A percentile compares a stretch with the other conserved stretches of the same genome.
phyloP scores from a whole-genome alignment of 176 grass and related monocot genomes.

The Oryza coarctata region DNA sequence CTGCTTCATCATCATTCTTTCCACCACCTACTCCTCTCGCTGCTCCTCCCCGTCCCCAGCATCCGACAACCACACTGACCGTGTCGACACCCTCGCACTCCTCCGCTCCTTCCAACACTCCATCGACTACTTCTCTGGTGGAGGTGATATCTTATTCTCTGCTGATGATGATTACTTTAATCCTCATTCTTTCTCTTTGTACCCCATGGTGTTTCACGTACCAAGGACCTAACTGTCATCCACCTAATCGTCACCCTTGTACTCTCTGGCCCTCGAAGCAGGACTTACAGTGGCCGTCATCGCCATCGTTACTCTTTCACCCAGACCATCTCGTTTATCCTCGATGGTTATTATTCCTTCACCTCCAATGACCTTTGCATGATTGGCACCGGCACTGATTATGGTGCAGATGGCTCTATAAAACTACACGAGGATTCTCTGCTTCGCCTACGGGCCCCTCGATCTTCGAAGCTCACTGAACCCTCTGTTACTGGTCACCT shows the following conservation, averaged over 20 bases:
- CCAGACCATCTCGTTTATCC: not conserved
- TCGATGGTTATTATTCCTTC: slow-evolving; percentile 25
- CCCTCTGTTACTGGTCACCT: slow-evolving; percentile 41
- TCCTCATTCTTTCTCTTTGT: slow-evolving; percentile 35
- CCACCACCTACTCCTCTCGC: not conserved
- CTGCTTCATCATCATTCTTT: not conserved
- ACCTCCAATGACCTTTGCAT: slow-evolving; percentile 47
- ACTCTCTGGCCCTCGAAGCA: slow-evolving; percentile 27
- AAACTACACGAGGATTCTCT: not conserved
- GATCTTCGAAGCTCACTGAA: slow-evolving; percentile 11
- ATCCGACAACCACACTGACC: not conserved
- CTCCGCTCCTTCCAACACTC: slow-evolving; percentile 11
- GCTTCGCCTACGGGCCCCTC: slow-evolving; percentile 45
- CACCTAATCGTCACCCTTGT: slow-evolving; percentile 37
- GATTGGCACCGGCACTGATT: slow-evolving; percentile 45
- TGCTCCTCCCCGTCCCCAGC: not conserved
- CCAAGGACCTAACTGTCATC: not conserved
- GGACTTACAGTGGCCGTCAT: too few species aligned
- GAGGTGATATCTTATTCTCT: slow-evolving; percentile 38
- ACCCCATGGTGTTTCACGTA: slow-evolving; percentile 10
- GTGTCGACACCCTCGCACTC: not conserved
- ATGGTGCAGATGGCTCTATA: not conserved
- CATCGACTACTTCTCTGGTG: slow-evolving; percentile 40
- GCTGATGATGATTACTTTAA: not conserved
- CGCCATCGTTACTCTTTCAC: not conserved